phyloP scores from a whole-genome alignment of 1,139 yeast species.

The Petasospora fabianii region DNA sequence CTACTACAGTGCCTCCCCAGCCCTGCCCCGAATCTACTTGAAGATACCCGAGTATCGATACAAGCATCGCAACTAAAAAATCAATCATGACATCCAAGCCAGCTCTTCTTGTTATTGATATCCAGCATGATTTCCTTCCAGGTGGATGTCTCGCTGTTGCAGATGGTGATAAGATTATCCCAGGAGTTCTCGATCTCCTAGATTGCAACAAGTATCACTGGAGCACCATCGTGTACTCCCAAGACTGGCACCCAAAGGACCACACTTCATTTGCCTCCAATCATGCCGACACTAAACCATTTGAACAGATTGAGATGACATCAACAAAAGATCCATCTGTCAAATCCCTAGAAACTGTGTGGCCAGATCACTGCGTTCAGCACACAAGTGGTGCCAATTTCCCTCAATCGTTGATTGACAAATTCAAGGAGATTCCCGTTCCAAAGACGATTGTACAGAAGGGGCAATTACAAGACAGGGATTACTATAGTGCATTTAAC shows the following conservation, averaged over 20 bases:
- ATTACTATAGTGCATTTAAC: slow-evolving; percentile 84
- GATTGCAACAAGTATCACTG: slow-evolving; percentile 42
- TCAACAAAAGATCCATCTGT: slow-evolving; percentile 46
- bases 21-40: too few species aligned
- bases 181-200: slow-evolving; percentile 43
- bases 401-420: slow-evolving; percentile 42
- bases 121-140: slow-evolving; percentile 82
- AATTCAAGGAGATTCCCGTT: slow-evolving; percentile 27
- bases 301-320: slow-evolving; percentile 42
- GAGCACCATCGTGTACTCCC: slow-evolving; percentile 66
- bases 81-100: slow-evolving; percentile 23
- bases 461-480: slow-evolving; percentile 69
- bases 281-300: slow-evolving; percentile 52
- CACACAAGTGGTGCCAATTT: slow-evolving; percentile 61
- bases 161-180: slow-evolving; percentile 59
- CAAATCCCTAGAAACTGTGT: slow-evolving; percentile 46
- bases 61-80: neutral
- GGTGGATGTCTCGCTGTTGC: slow-evolving; percentile 72
- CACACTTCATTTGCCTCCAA: slow-evolving; percentile 82
- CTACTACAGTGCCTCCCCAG: too few species aligned
- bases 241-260: slow-evolving; percentile 84
- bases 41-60: too few species aligned
- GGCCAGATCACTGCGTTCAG: slow-evolving; percentile 94
- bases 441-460: slow-evolving; percentile 50
- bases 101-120: slow-evolving; percentile 72